These are phyloP conservation scores for Adansonia rubrostipa DNA, from an alignment of 441 rosid genomes.

Conservation along the genomic window DNA sequence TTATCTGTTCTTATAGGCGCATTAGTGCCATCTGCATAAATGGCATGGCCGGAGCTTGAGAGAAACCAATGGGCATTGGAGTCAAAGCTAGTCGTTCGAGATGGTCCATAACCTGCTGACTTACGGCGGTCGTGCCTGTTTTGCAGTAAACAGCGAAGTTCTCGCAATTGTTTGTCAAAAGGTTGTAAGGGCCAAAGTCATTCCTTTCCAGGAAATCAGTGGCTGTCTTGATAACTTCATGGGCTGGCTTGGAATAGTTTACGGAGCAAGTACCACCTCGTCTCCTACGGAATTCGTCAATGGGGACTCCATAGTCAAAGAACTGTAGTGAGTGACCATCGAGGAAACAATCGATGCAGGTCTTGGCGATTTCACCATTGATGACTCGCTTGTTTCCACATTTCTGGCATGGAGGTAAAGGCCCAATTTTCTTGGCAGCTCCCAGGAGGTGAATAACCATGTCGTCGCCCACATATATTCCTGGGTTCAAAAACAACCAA, in stretches of 20 bases:
- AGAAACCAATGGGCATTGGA: too few species aligned
- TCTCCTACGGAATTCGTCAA: rapidly evolving
- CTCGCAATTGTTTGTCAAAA: neutral
- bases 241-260: too few species aligned
- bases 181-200: neutral
- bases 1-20: neutral
- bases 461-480: neutral
- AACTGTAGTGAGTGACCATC: neutral
- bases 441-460: neutral
- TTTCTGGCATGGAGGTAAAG: neutral
- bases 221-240: neutral
- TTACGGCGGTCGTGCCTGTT: neutral
- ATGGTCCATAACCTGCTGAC: neutral
- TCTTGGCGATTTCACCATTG: neutral
- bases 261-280: too few species aligned
- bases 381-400: neutral
- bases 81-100: neutral
- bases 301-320: neutral
- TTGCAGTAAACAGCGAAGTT: slow-evolving; percentile 7
- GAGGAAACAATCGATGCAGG: neutral
- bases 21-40: too few species aligned
- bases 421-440: neutral
- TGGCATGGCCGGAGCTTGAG: too few species aligned
- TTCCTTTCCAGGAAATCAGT: neutral
- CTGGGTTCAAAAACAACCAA: neutral